Conservation (phyloP, 768 basidiomycete genomes). For the Agrocybe praecox region DNA sequence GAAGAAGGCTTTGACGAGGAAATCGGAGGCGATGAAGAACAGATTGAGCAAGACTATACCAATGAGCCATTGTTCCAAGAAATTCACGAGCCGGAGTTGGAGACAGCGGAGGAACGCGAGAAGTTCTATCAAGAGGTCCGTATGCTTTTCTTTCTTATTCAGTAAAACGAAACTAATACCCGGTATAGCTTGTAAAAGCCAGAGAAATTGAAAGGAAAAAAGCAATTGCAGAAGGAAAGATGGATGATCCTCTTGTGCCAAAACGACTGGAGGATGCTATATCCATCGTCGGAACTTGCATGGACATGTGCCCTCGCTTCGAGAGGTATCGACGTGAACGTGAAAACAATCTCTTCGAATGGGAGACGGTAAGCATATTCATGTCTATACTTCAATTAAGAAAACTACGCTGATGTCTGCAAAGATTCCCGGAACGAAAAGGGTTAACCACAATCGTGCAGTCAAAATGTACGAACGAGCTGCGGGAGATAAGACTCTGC, state of each 20-base stretch:
- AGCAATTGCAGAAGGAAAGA: constrained; percentile 82
- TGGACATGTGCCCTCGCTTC: constrained; percentile 93
- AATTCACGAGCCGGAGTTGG: constrained; percentile 53
- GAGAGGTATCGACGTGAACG: constrained; percentile 90
- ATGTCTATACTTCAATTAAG: constrained; percentile 16
- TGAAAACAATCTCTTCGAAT: constrained; percentile 84
- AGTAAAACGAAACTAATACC: constrained; percentile 22
- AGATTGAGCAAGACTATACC: constrained; percentile 27
- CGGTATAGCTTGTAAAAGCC: constrained; percentile 64
- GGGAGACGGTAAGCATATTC: constrained; percentile 75
- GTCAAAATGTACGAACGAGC: constrained; percentile 97
- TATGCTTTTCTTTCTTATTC: constrained; percentile 16
- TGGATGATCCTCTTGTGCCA: constrained; percentile 83
- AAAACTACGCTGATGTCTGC: constrained; percentile 41
- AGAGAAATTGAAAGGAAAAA: constrained; percentile 72
- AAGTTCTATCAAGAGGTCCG: constrained; percentile 73
- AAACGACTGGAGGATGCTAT: constrained; percentile 88
- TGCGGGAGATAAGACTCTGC: constrained; percentile 88
- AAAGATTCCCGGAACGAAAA: constrained; percentile 80
- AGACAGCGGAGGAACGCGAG: constrained; percentile 66
- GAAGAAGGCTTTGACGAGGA: constrained; percentile 31
- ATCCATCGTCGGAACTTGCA: constrained; percentile 89
- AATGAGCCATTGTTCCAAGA: constrained; percentile 21
- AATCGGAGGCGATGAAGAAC: constrained; percentile 32
- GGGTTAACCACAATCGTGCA: constrained; percentile 83